Evolutionary conservation across 352 stramenopile genomes (phyloP).

Genomic region (Phytophthora palmivora): DNA sequence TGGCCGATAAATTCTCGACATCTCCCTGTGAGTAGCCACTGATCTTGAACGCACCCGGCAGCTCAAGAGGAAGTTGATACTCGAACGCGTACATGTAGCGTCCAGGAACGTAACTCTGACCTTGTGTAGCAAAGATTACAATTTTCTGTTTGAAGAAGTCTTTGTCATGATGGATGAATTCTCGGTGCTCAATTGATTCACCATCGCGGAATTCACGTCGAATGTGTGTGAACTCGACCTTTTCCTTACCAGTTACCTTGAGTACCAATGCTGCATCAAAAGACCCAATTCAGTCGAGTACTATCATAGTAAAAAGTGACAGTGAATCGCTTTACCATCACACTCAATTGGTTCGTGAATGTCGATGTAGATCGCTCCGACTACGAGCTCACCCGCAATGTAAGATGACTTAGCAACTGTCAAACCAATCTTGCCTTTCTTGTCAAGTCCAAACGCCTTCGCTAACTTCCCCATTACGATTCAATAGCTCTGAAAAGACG

Average conservation of each 20-base stretch:
- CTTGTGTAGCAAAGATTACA: constrained; percentile 52
- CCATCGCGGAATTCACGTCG: constrained; percentile 33
- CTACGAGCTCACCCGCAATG: constrained; percentile 64
- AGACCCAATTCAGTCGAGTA: not conserved
- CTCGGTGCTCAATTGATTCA: constrained; percentile 34
- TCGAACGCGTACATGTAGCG: constrained; percentile 74
- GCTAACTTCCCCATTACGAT: constrained; percentile 71
- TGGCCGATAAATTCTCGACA: constrained; percentile 52
- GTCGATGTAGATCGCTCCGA: constrained; percentile 60
- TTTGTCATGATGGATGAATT: constrained; percentile 45
- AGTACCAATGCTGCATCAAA: constrained; percentile 57
- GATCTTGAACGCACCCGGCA: constrained; percentile 66
- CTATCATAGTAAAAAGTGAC: not conserved
- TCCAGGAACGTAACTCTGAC: constrained; percentile 44
- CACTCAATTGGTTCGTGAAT: constrained; percentile 68
- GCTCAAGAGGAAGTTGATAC: constrained; percentile 57
- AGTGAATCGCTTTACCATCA: constrained; percentile 41
- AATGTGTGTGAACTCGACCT: constrained; percentile 58
- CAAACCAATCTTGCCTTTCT: constrained; percentile 73
- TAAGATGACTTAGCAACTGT: constrained; percentile 63
- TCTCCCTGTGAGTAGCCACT: constrained; percentile 51
- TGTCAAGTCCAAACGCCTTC: constrained; percentile 56
- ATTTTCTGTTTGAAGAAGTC: constrained; percentile 82
- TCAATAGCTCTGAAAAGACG: constrained; percentile 2
- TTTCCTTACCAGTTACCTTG: constrained; percentile 72